Evolutionary conservation across 1,284 basidiomycete genomes (phyloP).

Genomic region (Stereum hirsutum): DNA sequence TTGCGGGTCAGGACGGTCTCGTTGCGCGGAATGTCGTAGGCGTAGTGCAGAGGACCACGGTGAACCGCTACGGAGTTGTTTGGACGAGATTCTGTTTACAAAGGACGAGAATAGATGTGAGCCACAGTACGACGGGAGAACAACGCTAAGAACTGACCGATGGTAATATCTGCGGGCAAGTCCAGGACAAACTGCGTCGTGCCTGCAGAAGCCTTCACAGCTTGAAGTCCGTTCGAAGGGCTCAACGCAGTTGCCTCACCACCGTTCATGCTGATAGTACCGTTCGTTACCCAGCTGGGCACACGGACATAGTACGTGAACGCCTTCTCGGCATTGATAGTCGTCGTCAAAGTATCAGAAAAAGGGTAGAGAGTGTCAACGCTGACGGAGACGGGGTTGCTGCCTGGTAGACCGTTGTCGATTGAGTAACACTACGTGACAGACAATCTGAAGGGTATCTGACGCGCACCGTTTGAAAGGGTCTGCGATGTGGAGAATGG

Average conservation of each 20-base stretch:
- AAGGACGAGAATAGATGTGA: not conserved
- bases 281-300: conserved; percentile 42
- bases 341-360: conserved; percentile 40
- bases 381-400: conserved; percentile 33
- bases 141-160: conserved; percentile 23
- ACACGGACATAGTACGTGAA: conserved; percentile 50
- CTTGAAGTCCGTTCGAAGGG: conserved; percentile 38
- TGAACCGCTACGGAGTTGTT: conserved; percentile 46
- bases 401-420: conserved; percentile 17
- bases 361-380: conserved; percentile 54
- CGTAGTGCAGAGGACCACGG: conserved; percentile 47
- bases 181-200: conserved; percentile 36
- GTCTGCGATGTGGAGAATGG: conserved; percentile 37
- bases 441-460: no score
- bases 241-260: conserved; percentile 23
- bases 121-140: not conserved
- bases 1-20: conserved; percentile 35
- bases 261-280: conserved; percentile 40
- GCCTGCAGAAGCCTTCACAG: conserved; percentile 32
- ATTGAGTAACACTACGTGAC: no score
- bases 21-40: conserved; percentile 37
- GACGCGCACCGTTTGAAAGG: conserved; percentile 30
- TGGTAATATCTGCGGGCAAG: conserved; percentile 38
- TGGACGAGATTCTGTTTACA: conserved; percentile 33
- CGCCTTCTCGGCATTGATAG: conserved; percentile 34